A percentile compares a stretch with the other conserved stretches of the same genome.
These are phyloP conservation scores for Scenedesmus sp. DNA, from an alignment of 163 green algal genomes.

Conservation along the genomic window DNA sequence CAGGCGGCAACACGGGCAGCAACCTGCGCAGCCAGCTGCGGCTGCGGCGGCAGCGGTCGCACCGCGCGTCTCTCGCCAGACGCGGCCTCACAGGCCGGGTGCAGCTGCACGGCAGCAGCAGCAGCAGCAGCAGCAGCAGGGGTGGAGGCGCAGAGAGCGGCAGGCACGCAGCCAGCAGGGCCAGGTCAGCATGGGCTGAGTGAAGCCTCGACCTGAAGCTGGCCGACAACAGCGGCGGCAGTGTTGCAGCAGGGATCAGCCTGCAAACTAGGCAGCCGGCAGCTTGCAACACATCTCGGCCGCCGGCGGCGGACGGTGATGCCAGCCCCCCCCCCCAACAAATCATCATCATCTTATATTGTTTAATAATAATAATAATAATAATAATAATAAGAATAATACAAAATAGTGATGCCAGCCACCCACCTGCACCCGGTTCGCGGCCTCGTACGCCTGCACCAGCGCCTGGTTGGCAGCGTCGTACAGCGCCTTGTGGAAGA, in stretches of 20 bases:
- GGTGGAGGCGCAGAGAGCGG: no score
- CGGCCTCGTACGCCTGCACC: not conserved
- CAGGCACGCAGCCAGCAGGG: not conserved
- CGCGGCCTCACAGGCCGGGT: not conserved
- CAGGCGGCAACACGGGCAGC: not conserved
- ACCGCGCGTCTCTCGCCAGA: not conserved
- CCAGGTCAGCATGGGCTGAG: not conserved
- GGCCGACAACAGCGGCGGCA: no score
- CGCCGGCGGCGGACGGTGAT: no score
- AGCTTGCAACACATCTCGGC: no score
- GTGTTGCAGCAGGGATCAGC: no score
- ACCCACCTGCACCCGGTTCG: slow-evolving; percentile 38
- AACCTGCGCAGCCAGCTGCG: not conserved
- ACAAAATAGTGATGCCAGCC: not conserved
- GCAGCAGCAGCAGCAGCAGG: not conserved
- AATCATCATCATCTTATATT: no score
- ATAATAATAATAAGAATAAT: not conserved
- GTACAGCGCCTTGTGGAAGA: slow-evolving; percentile 71
- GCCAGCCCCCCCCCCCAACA: no score
- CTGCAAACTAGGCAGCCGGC: no score
- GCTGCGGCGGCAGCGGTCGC: not conserved
- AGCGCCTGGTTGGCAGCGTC: slow-evolving; percentile 66
- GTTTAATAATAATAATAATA: no score
- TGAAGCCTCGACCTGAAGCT: not conserved
- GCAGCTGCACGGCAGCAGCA: not conserved